Percentiles rank a stretch among this genome's conserved stretches.
Conservation (phyloP, 371 early-diverging fungal species). For the Rhizopus delemar region DNA sequence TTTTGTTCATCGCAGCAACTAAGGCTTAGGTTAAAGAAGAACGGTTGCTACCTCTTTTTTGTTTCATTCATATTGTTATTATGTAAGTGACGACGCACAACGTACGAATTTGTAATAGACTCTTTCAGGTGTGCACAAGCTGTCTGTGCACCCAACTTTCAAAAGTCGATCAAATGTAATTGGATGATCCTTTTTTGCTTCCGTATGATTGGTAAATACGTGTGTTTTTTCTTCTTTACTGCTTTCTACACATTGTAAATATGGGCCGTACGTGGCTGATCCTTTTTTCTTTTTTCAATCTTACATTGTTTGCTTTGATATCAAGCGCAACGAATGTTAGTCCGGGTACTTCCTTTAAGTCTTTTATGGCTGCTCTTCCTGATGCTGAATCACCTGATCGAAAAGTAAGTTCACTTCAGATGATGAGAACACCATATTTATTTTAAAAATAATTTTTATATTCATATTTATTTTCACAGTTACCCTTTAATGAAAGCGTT, state of each 20-base stretch:
- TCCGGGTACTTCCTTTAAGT: constrained; percentile 96
- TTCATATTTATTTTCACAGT: constrained; percentile 47
- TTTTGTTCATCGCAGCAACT: no score
- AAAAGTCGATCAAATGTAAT: neutral
- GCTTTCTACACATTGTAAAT: constrained; percentile 10
- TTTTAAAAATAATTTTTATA: neutral
- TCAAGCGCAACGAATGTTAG: constrained; percentile 34
- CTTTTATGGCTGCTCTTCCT: constrained; percentile 98
- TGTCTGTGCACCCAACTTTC: no score
- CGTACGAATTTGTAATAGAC: no score
- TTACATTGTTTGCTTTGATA: neutral
- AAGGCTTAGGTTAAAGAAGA: no score
- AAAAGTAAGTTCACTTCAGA: constrained; percentile 65
- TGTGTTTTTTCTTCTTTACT: neutral
- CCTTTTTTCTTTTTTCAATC: neutral
- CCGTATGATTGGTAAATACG: constrained; percentile 1
- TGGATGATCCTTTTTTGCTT: neutral
- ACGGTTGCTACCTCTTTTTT: no score
- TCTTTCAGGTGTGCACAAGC: no score
- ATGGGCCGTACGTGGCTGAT: constrained; percentile 24
- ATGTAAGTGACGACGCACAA: no score
- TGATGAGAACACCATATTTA: no score
- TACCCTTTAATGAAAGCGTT: constrained; percentile 97
- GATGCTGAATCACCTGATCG: constrained; percentile 96
- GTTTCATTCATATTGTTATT: no score